Base-by-base conservation (phyloP, 345 rosid genomes). In the Triadica sebifera region DNA sequence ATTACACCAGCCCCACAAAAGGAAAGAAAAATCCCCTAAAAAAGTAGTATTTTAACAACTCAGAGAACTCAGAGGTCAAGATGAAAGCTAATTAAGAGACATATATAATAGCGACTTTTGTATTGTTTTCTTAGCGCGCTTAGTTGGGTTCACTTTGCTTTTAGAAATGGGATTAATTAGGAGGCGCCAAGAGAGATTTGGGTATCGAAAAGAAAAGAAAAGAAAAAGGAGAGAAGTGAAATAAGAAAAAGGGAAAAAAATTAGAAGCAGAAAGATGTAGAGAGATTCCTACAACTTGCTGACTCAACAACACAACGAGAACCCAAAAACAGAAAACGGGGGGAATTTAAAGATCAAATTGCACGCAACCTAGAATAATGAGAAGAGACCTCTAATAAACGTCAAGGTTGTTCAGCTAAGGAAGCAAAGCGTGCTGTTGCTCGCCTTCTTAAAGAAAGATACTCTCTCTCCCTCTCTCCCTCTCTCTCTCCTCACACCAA, bases 341-440 rank as follows among this genome's bases (percentile, higher is more conserved):
- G 59, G 56, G 57, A 64, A 57, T 62, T 52, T 51, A 45, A 29
- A 73, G 87, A 81, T 79, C 67, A 78, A 71, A 76, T 51, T 51
- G 80, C 90, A 90, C 93, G 90, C 93, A 89, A 89, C 79, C 71
- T 52, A 47, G 47, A 15, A 29, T 22, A n/a, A 67, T 22, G 38
- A 20, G 39, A 10, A 24, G 65, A 19, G 41, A 34, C 19, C 71
- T 74, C 79, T 46, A 69, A 68, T 74, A 70, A 84, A 74, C 75
- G 77, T 63, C 73, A 66, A 29, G 90, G 81, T 80, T 86, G 89
- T 72, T 81, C 55, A 79, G 82, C 67, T 79, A 75, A 75, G 72
- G 84, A 86, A 87, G 92, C 88, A 90, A 88, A 82, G 90, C 80
- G 79, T 75, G 80, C 84, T 74, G 22, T 66, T 72, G 71, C 76